Conservation (phyloP, 2,329 filamentous ascomycete genomes). For the Fusarium liriodendri region DNA sequence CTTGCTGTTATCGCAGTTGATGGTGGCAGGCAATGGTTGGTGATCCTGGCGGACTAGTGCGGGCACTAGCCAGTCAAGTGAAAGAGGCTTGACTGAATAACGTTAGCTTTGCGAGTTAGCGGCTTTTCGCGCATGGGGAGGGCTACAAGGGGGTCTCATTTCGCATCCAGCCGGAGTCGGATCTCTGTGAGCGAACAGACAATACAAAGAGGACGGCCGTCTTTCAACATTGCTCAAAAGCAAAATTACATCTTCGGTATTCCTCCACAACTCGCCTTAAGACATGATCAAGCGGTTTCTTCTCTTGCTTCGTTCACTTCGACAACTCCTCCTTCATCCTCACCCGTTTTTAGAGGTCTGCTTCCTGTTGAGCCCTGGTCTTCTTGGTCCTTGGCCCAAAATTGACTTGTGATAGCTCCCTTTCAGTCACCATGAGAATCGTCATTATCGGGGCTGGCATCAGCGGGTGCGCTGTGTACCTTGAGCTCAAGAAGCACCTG, state of each 20-base stretch:
- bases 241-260: neutral
- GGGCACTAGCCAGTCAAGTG: neutral
- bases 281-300: too few species aligned
- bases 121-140: neutral
- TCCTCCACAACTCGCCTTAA: too few species aligned
- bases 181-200: neutral
- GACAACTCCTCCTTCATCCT: neutral
- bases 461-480: constrained; percentile 39
- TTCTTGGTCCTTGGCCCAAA: too few species aligned
- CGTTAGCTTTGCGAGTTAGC: constrained; percentile 28
- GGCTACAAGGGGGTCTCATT: neutral
- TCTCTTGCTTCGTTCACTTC: neutral
- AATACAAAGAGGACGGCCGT: neutral
- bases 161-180: neutral
- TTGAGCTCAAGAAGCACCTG: constrained; percentile 39
- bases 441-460: constrained; percentile 43
- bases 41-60: neutral
- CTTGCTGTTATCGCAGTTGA: neutral
- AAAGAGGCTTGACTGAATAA: neutral
- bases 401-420: neutral
- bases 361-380: neutral
- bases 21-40: neutral
- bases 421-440: constrained; percentile 31
- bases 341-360: neutral
- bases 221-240: neutral